phyloP scores from a whole-genome alignment of 306 rosid species.

The Ormosia semicastrata region DNA sequence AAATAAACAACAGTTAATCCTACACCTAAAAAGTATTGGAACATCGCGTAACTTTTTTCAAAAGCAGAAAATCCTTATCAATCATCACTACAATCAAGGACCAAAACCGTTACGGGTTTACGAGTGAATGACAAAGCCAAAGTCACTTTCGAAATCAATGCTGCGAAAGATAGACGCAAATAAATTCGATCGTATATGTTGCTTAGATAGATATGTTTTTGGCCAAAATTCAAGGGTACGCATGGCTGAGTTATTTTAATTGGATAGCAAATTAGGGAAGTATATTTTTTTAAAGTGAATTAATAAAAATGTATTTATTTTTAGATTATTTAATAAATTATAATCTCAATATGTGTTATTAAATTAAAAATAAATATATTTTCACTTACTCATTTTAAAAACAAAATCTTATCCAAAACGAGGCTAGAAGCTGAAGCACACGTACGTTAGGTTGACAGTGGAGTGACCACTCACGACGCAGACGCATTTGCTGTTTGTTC shows the following conservation, averaged over 20 bases:
- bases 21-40: no score
- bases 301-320: no score
- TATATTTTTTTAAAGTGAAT: no score
- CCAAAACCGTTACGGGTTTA: neutral
- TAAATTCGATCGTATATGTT: neutral
- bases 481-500: constrained; percentile 1
- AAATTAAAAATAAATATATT: no score
- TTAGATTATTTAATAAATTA: no score
- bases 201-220: neutral
- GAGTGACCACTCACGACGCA: neutral
- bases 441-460: constrained; percentile 37
- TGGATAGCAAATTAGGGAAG: neutral
- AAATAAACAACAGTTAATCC: no score
- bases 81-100: neutral
- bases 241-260: neutral
- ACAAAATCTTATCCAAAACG: neutral
- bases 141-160: constrained; percentile 35
- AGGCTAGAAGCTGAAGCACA: constrained; percentile 19
- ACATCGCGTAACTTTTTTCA: no score
- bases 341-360: no score
- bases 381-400: no score
- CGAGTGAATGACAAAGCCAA: neutral
- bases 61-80: no score
- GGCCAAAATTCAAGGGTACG: constrained; percentile 6
- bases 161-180: constrained; percentile 9